These are phyloP conservation scores for Exsudoporus frostii DNA, from an alignment of 768 basidiomycete species.

Conservation along the genomic window DNA sequence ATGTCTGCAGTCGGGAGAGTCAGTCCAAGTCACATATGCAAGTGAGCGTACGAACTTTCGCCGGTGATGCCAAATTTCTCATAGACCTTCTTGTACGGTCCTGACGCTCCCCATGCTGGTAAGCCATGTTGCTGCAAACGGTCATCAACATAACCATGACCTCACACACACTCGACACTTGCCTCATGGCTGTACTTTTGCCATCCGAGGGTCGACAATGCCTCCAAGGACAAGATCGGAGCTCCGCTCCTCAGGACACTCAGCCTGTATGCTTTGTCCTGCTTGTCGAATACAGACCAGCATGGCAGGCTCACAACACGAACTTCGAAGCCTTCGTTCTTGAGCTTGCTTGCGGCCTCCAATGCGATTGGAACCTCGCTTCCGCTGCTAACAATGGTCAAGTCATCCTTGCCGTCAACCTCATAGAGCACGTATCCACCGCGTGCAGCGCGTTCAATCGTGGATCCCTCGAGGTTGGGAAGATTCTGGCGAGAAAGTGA, in stretches of 20 bases:
- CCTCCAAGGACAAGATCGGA: conserved; percentile 88
- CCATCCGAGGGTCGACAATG: conserved; percentile 82
- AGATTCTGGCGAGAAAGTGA: conserved; percentile 88
- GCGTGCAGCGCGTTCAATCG: conserved; percentile 76
- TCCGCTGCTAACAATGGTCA: conserved; percentile 88
- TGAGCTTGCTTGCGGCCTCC: conserved; percentile 81
- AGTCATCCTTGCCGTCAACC: conserved; percentile 62
- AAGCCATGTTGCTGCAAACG: conserved; percentile 63
- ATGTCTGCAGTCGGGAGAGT: conserved; percentile 49
- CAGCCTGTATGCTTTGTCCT: conserved; percentile 74
- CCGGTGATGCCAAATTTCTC: conserved; percentile 87
- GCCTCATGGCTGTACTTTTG: conserved; percentile 85
- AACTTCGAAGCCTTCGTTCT: conserved; percentile 71
- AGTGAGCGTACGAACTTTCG: conserved; percentile 45
- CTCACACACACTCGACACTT: conserved; percentile 11
- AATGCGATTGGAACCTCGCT: conserved; percentile 87
- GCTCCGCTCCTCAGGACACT: conserved; percentile 86
- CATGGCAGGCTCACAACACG: conserved; percentile 88
- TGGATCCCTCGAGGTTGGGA: conserved; percentile 85
- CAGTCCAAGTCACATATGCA: conserved; percentile 1
- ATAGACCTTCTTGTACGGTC: conserved; percentile 87
- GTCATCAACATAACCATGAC: background rate
- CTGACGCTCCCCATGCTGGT: conserved; percentile 80
- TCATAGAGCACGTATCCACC: conserved; percentile 93
- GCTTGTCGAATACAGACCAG: conserved; percentile 84